Percentiles rank a stretch among this genome's conserved stretches.
Evolutionary conservation across 148 eudicot species (phyloP).

Genomic region (Rhododendron mucronatum): DNA sequence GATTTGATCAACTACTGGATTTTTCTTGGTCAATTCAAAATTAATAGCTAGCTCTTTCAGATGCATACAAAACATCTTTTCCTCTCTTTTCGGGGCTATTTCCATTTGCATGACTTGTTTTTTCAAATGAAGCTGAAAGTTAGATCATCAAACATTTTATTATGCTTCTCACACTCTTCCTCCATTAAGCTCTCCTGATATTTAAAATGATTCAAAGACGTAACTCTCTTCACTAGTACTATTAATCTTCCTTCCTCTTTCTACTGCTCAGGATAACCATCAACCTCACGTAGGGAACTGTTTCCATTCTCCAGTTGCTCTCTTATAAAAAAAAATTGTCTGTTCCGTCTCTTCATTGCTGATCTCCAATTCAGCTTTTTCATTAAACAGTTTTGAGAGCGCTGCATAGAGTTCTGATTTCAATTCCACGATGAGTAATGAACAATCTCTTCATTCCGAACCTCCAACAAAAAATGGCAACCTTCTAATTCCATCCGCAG

Average conservation of each 20-base stretch:
- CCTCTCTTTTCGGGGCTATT: slow-evolving; percentile 16
- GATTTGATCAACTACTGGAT: too few species aligned
- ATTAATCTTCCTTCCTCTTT: too few species aligned
- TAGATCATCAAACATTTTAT: slow-evolving; percentile 41
- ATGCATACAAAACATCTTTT: too few species aligned
- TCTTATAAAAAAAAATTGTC: slow-evolving; percentile 14
- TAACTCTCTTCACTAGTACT: too few species aligned
- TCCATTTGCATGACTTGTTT: slow-evolving; percentile 51
- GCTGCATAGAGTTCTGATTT: slow-evolving; percentile 49
- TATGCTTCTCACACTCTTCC: slow-evolving; percentile 29
- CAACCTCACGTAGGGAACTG: slow-evolving; percentile 7
- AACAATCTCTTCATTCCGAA: slow-evolving; percentile 36
- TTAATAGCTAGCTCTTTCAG: too few species aligned
- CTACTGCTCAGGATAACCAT: neutral
- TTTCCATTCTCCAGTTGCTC: slow-evolving; percentile 23
- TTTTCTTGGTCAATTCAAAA: too few species aligned
- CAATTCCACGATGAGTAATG: slow-evolving; percentile 39
- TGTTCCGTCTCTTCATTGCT: slow-evolving; percentile 17
- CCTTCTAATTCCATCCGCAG: slow-evolving; percentile 46
- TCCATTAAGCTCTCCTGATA: slow-evolving; percentile 28
- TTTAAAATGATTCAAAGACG: slow-evolving; percentile 8
- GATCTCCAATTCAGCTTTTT: slow-evolving; percentile 29
- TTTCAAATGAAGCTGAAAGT: slow-evolving; percentile 33
- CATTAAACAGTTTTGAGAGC: slow-evolving; percentile 28
- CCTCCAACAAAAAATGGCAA: slow-evolving; percentile 40